Conservation (phyloP, 2,329 filamentous ascomycete genomes). For the Fusarium agapanthi region DNA sequence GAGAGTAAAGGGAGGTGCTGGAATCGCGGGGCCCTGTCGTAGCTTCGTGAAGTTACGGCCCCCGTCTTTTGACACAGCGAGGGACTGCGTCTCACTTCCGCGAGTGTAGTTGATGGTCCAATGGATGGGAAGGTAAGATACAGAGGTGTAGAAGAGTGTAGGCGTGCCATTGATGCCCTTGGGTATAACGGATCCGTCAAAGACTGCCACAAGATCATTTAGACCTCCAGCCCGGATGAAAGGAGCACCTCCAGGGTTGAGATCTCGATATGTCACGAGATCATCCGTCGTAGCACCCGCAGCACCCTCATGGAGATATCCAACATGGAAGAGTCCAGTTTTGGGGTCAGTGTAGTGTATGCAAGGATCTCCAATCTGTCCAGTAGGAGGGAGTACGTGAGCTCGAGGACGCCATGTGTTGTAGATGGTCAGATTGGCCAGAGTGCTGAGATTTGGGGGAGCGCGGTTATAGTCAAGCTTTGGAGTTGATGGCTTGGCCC, state of each 20-base stretch:
- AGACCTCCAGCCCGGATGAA: constrained; percentile 52
- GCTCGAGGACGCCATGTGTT: constrained; percentile 48
- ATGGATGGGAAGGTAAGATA: constrained; percentile 55
- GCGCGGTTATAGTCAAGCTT: constrained; percentile 48
- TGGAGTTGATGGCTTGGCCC: constrained; percentile 20
- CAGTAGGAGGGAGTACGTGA: constrained; percentile 51
- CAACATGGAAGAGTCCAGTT: constrained; percentile 55
- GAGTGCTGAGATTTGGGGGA: constrained; percentile 51
- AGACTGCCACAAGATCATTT: constrained; percentile 46
- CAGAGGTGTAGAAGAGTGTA: constrained; percentile 56
- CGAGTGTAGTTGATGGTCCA: constrained; percentile 57
- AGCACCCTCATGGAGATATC: constrained; percentile 51
- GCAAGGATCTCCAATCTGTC: constrained; percentile 54
- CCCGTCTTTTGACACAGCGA: constrained; percentile 53
- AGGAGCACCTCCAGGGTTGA: constrained; percentile 51
- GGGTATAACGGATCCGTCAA: constrained; percentile 56
- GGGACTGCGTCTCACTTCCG: constrained; percentile 55
- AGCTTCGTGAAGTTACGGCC: constrained; percentile 38
- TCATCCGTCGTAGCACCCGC: constrained; percentile 53
- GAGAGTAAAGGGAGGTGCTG: constrained; percentile 30
- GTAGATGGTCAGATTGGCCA: constrained; percentile 48
- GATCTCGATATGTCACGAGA: constrained; percentile 50
- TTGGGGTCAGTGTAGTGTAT: constrained; percentile 56
- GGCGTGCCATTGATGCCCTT: constrained; percentile 53
- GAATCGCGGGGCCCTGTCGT: constrained; percentile 31